Evolutionary conservation across 495 filamentous ascomycete species (phyloP).

Genomic region (Penicillium mononematosum): DNA sequence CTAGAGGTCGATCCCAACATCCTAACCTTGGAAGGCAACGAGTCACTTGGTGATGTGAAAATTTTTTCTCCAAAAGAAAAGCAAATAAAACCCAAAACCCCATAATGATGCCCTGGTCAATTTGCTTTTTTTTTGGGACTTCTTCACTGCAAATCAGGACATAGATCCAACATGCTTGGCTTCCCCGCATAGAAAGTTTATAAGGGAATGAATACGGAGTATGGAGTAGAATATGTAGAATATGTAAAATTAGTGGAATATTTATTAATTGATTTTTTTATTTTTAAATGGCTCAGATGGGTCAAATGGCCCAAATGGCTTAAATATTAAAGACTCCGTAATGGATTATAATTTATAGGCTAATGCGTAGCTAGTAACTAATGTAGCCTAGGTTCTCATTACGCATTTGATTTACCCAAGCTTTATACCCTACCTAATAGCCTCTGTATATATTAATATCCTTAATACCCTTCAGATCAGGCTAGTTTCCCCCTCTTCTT

Average conservation of each 20-base stretch:
- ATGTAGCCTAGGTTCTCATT: conserved; percentile 19
- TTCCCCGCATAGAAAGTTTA: conserved; percentile 39
- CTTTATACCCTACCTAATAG: background rate
- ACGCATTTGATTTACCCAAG: conserved; percentile 15
- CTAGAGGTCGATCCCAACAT: background rate
- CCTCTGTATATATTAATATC: background rate
- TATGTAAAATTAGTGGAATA: background rate
- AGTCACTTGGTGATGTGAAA: background rate
- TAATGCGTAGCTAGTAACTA: conserved; percentile 22
- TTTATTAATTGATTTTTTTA: background rate
- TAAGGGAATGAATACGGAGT: conserved; percentile 4
- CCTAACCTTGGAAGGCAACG: conserved; percentile 3
- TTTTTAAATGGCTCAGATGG: background rate
- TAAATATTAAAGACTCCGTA: background rate
- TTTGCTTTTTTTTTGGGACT: conserved; percentile 20
- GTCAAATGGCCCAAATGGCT: background rate
- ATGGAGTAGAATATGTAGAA: conserved; percentile 6
- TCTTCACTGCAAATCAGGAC: conserved; percentile 36
- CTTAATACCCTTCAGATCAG: conserved; percentile 1
- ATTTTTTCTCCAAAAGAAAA: background rate
- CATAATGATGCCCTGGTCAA: conserved; percentile 1
- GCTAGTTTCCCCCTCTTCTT: conserved; percentile 3
- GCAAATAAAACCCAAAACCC: background rate
- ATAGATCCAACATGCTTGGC: conserved; percentile 31
- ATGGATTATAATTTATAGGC: background rate